Conservation (phyloP, 73 alveolate species). For the Paramecium sexaurelia region DNA sequence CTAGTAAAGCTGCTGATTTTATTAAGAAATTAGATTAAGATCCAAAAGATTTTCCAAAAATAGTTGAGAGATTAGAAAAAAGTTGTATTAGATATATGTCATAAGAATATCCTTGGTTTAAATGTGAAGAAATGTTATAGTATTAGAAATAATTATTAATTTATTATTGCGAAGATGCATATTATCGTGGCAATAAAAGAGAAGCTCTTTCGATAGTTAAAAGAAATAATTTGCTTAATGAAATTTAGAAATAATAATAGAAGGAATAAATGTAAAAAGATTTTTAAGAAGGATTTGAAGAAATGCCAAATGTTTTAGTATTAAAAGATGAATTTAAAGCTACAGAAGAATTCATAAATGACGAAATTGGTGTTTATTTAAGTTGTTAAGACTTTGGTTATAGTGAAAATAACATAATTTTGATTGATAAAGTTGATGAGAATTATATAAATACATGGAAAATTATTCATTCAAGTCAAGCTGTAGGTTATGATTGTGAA, state of each 20-base stretch:
- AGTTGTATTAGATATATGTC: slow-evolving; percentile 1
- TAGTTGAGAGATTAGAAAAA: slow-evolving; percentile 23
- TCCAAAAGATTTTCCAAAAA: background rate
- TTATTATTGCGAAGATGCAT: slow-evolving; percentile 38
- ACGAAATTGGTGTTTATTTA: background rate
- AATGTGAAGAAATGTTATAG: slow-evolving; percentile 5
- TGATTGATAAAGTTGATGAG: background rate
- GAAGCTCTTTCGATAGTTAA: background rate
- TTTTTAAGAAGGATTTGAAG: background rate
- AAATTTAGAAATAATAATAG: background rate
- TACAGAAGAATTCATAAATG: background rate
- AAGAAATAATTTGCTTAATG: background rate
- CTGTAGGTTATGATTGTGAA: slow-evolving; percentile 11
- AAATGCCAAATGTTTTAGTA: background rate
- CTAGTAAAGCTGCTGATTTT: slow-evolving; percentile 16
- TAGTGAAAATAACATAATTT: background rate
- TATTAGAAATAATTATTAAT: background rate
- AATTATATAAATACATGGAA: background rate
- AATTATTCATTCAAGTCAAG: background rate
- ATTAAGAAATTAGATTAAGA: background rate
- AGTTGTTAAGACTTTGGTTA: background rate
- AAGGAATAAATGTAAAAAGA: background rate
- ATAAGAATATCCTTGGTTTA: background rate
- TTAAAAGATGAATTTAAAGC: slow-evolving; percentile 37
- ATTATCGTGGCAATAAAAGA: background rate